phyloP scores from a whole-genome alignment of 2,329 filamentous ascomycete genomes.

The Lecanicillium sp. region DNA sequence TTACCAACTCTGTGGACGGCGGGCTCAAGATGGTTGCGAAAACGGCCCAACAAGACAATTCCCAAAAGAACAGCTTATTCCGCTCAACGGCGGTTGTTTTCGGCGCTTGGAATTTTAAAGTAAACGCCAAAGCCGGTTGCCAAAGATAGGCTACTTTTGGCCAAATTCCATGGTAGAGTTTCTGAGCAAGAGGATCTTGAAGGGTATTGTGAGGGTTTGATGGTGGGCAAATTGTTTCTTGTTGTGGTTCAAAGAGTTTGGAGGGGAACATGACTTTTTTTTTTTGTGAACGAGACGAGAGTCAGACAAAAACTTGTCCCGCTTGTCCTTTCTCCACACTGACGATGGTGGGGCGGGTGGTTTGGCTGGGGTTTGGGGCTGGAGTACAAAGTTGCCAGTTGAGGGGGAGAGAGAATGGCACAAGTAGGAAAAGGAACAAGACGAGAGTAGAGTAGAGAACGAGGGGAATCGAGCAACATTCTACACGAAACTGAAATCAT shows the following conservation, averaged over 20 bases:
- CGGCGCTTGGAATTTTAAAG: conserved; percentile 16
- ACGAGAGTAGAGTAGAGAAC: too few species aligned
- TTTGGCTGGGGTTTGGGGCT: too few species aligned
- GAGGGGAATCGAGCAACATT: too few species aligned
- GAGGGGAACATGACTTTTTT: conserved; percentile 1
- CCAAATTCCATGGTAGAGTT: conserved; percentile 12
- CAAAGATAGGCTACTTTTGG: conserved; percentile 15
- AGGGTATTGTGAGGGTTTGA: not conserved
- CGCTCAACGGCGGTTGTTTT: conserved; percentile 11
- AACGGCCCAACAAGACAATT: not conserved
- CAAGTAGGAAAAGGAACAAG: too few species aligned
- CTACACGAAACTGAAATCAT: too few species aligned
- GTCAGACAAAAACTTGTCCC: too few species aligned
- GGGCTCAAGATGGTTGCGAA: not conserved
- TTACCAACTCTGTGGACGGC: too few species aligned
- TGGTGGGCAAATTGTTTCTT: conserved; percentile 7
- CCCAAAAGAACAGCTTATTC: conserved; percentile 3
- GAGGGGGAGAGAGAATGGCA: too few species aligned
- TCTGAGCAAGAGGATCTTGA: not conserved
- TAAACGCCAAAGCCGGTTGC: conserved; percentile 11
- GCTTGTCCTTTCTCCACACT: conserved; percentile 9
- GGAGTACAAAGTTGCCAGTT: too few species aligned
- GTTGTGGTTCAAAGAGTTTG: conserved; percentile 2
- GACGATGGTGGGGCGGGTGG: conserved; percentile 13
- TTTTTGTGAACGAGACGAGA: not conserved